phyloP scores from a whole-genome alignment of 2,329 filamentous ascomycete genomes.

The Dactylella cylindrospora region DNA sequence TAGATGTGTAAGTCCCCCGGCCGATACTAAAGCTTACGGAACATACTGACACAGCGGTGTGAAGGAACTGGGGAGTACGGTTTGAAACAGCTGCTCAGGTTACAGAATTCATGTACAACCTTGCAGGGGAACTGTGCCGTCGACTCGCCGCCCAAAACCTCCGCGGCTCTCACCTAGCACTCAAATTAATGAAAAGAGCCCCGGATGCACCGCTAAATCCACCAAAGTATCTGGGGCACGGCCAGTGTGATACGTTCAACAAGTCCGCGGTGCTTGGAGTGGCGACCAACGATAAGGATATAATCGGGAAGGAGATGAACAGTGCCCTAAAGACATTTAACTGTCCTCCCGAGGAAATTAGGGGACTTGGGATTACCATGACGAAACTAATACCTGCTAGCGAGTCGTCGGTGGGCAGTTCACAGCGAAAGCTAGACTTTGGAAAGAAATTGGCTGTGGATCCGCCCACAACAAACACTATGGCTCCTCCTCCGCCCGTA shows the following conservation, averaged over 20 bases:
- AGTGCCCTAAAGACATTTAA: conserved; percentile 74
- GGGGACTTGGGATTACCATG: conserved; percentile 89
- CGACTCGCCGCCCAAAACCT: conserved; percentile 79
- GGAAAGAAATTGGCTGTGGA: conserved; percentile 56
- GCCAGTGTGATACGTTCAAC: conserved; percentile 91
- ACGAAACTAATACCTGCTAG: conserved; percentile 75
- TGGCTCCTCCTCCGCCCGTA: conserved; percentile 50
- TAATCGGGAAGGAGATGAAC: conserved; percentile 77
- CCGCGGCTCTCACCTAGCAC: conserved; percentile 81
- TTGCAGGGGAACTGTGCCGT: conserved; percentile 81
- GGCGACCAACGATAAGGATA: conserved; percentile 72
- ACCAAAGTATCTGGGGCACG: conserved; percentile 89
- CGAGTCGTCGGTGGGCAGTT: conserved; percentile 64
- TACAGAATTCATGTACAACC: conserved; percentile 82
- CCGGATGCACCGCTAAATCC: conserved; percentile 86
- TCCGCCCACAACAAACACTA: conserved; percentile 60
- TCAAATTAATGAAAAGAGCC: conserved; percentile 91
- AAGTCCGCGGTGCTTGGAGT: conserved; percentile 82
- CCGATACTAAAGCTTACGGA: background rate
- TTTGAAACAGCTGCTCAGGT: conserved; percentile 91
- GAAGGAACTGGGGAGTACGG: conserved; percentile 84
- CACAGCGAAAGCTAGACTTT: conserved; percentile 78
- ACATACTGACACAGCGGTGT: conserved; percentile 3
- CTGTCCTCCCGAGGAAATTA: conserved; percentile 87
- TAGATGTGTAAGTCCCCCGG: conserved; percentile 64